Base-by-base conservation (phyloP, 2,329 filamentous ascomycete species). In the Sclerotinia spermophila region DNA sequence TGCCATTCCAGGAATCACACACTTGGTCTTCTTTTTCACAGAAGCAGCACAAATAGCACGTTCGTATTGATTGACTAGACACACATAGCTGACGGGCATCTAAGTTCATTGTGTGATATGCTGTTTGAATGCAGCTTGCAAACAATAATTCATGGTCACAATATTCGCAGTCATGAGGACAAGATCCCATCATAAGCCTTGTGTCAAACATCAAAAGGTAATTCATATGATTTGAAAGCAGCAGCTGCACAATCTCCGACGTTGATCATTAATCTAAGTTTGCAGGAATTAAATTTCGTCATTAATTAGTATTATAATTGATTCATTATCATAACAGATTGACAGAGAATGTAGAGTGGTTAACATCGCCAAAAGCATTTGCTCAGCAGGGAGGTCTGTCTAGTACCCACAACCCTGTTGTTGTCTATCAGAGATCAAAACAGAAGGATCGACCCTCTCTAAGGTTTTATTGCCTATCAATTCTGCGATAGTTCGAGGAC, bases 381-480 rank as follows among this genome's bases (percentile, higher is more conserved):
- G 1, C 35, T 1, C 11, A 21, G 17, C 10, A 40, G 4, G n/a
- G 2, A 40, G 40, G 15, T 42, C 1, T 10, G 2, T 27, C 35
- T 38, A 68, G n/a, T 68, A 68, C 11, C 66, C 66, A 38, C 66
- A 68, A 3, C 42, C 55, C 33, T 51, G 33, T 24, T 68, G 53
- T 35, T 48, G 40, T 30, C 58, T 40, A 21, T 61, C 62, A 17
- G 66, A 35, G 19, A 68, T 59, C 55, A 68, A 48, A 62, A 68
- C 27, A 11, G 55, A 59, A 24, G 44, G 58, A 19, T 68, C 66
- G 5, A 68, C 55, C 15, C 66, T 62, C 30, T 68, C 66, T 1
- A 68, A 24, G 10, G 33, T 42, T 17, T 35, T 48, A 17, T 68
- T 68, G 11, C 42, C 21, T 10, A 68, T 45, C n/a, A 68, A 30